phyloP scores from a whole-genome alignment of 1,139 yeast species.

The Pneumocystis carinii region DNA sequence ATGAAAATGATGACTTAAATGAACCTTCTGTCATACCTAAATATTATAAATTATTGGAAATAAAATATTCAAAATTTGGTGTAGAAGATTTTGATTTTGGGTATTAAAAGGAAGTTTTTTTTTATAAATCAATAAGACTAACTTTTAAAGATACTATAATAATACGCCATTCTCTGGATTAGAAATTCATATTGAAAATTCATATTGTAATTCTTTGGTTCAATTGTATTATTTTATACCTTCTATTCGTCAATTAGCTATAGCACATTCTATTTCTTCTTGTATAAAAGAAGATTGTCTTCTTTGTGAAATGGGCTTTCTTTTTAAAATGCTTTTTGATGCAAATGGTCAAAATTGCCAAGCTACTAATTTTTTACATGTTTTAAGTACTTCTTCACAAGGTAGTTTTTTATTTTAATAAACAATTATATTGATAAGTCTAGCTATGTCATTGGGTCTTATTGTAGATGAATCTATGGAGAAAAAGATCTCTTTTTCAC shows the following conservation, averaged over 20 bases:
- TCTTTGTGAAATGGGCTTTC: slow-evolving; percentile 68
- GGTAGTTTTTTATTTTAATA: background rate
- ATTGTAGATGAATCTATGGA: slow-evolving; percentile 34
- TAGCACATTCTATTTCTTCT: slow-evolving; percentile 43
- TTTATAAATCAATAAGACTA: background rate
- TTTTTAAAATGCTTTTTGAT: slow-evolving; percentile 80
- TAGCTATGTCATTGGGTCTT: slow-evolving; percentile 30
- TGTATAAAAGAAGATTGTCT: slow-evolving; percentile 33
- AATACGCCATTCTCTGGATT: slow-evolving; percentile 66
- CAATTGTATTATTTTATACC: slow-evolving; percentile 76
- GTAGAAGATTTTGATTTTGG: slow-evolving; percentile 87
- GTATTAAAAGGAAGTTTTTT: background rate
- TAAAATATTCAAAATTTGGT: slow-evolving; percentile 79
- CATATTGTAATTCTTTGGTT: slow-evolving; percentile 64
- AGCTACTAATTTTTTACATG: slow-evolving; percentile 53
- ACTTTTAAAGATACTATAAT: slow-evolving; percentile 39
- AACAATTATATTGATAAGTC: slow-evolving; percentile 16
- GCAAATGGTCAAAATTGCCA: slow-evolving; percentile 60
- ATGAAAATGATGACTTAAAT: slow-evolving; percentile 15
- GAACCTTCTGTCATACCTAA: slow-evolving; percentile 14
- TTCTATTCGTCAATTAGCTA: slow-evolving; percentile 49
- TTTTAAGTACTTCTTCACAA: slow-evolving; percentile 21
- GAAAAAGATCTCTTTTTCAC: slow-evolving; percentile 18
- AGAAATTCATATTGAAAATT: slow-evolving; percentile 71
- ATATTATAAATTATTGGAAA: slow-evolving; percentile 50